A percentile compares a stretch with the other conserved stretches of the same genome.
These are phyloP conservation scores for Ramaria sp. DNA, from an alignment of 768 basidiomycete genomes.

Conservation along the genomic window DNA sequence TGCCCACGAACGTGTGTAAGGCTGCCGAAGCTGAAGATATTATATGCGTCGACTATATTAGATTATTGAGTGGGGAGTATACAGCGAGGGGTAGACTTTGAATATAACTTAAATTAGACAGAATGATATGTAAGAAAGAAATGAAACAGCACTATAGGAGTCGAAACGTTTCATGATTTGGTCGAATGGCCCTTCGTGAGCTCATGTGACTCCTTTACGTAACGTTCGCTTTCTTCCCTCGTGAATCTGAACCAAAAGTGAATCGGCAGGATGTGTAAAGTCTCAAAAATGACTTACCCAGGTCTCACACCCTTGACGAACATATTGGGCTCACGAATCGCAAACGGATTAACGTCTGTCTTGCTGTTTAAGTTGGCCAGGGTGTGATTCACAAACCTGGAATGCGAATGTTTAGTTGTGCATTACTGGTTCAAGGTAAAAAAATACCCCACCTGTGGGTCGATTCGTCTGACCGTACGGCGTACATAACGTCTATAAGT, in stretches of 20 bases:
- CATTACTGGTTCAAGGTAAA: neutral
- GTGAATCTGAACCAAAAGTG: slow-evolving; percentile 43
- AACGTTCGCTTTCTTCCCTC: slow-evolving; percentile 53
- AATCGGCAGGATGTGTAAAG: neutral
- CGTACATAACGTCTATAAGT: slow-evolving; percentile 81
- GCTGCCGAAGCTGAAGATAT: too few species aligned
- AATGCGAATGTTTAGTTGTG: neutral
- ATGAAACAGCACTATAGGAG: too few species aligned
- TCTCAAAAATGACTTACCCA: slow-evolving; percentile 38
- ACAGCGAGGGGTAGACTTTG: too few species aligned
- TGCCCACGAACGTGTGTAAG: too few species aligned
- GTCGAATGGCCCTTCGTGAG: slow-evolving; percentile 29
- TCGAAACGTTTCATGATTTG: neutral
- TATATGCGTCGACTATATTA: too few species aligned
- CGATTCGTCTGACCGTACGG: slow-evolving; percentile 86
- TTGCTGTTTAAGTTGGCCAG: slow-evolving; percentile 72
- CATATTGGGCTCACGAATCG: slow-evolving; percentile 83
- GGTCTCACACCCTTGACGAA: slow-evolving; percentile 64
- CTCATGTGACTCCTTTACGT: slow-evolving; percentile 49
- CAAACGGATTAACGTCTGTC: slow-evolving; percentile 84
- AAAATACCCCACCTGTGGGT: slow-evolving; percentile 48
- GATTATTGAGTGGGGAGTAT: too few species aligned
- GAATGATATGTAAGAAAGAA: too few species aligned
- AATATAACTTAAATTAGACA: too few species aligned
- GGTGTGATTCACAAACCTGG: slow-evolving; percentile 86